Conservation (phyloP, 2,329 filamentous ascomycete species). For the Aaosphaeria pasadenensis region DNA sequence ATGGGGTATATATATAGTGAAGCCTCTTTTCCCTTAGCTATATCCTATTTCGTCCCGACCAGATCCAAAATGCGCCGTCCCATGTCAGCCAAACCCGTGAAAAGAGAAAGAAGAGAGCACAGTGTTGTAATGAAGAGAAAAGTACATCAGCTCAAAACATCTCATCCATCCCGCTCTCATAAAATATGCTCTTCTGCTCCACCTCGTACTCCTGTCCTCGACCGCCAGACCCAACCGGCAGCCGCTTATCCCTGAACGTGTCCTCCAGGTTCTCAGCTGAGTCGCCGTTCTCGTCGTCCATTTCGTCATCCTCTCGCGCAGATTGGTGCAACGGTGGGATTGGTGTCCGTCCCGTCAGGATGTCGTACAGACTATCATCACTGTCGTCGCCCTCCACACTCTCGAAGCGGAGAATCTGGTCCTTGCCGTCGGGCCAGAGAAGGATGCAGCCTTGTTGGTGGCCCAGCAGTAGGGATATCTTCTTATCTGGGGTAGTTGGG, state of each 20-base stretch:
- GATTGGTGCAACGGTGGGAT: slow-evolving; percentile 26
- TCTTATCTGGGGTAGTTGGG: slow-evolving; percentile 18
- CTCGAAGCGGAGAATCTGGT: slow-evolving; percentile 30
- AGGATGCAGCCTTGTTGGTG: slow-evolving; percentile 38
- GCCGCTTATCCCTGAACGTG: slow-evolving; percentile 41
- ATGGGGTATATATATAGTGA: neutral
- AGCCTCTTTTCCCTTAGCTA: neutral
- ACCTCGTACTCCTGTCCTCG: neutral
- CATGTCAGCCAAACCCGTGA: neutral
- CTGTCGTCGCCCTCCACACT: slow-evolving; percentile 35
- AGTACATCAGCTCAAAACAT: slow-evolving; percentile 36
- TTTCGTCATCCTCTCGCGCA: slow-evolving; percentile 19
- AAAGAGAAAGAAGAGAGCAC: neutral
- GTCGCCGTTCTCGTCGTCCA: slow-evolving; percentile 10
- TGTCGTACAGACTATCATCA: slow-evolving; percentile 48
- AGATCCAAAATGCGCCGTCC: neutral
- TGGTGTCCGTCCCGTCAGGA: slow-evolving; percentile 46
- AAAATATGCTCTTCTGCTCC: slow-evolving; percentile 15
- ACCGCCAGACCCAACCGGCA: slow-evolving; percentile 4
- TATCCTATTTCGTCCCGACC: neutral
- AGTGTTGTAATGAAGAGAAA: no score
- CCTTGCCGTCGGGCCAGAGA: slow-evolving; percentile 42
- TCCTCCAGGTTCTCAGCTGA: slow-evolving; percentile 38
- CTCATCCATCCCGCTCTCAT: slow-evolving; percentile 34
- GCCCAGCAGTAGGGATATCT: slow-evolving; percentile 33